phyloP scores from a whole-genome alignment of 805 yeast species.

The Saturnispora diversa region DNA sequence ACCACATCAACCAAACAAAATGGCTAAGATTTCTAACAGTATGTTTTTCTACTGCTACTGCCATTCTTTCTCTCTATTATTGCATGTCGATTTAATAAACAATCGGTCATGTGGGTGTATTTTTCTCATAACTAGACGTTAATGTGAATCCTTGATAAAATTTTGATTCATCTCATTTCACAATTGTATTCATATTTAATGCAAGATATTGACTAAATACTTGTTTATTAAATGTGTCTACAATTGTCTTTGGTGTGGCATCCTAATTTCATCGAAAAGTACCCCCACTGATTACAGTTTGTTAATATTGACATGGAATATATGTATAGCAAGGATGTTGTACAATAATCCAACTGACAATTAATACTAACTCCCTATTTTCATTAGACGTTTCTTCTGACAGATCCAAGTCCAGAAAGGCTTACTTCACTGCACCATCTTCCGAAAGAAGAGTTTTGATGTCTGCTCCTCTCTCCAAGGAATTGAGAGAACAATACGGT shows the following conservation, averaged over 20 bases:
- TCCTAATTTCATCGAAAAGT: too few species aligned
- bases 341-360: too few species aligned
- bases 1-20: constrained; percentile 18
- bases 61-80: not conserved
- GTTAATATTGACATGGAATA: too few species aligned
- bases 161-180: not conserved
- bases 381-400: constrained; percentile 93
- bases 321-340: too few species aligned
- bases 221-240: too few species aligned
- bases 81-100: constrained; percentile 7
- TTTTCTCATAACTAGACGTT: too few species aligned
- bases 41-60: constrained; percentile 14
- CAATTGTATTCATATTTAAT: too few species aligned
- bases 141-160: too few species aligned
- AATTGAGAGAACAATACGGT: constrained; percentile 95
- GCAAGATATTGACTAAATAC: too few species aligned
- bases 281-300: too few species aligned
- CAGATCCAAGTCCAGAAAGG: constrained; percentile 99
- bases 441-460: constrained; percentile 87
- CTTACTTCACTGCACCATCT: constrained; percentile 97
- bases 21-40: constrained; percentile 33
- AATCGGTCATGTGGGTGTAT: constrained; percentile 12
- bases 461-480: constrained; percentile 99
- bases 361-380: constrained; percentile 26
- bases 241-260: too few species aligned